These are phyloP conservation scores for Austroboletus niveus DNA, from an alignment of 1,284 basidiomycete species.

Conservation along the genomic window DNA sequence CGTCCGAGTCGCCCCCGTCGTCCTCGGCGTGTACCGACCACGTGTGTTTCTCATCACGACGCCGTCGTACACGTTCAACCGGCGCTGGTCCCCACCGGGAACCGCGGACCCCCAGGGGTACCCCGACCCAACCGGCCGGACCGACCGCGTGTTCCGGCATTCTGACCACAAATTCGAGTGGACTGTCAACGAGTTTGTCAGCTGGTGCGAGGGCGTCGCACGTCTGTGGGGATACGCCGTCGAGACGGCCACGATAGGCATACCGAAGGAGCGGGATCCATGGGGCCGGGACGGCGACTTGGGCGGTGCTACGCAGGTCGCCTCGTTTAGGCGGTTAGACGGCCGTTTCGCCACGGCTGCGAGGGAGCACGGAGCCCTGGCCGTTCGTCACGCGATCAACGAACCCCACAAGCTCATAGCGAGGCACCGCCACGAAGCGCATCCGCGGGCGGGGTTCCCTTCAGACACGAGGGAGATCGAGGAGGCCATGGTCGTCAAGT, in stretches of 20 bases:
- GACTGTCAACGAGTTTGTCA: slow-evolving; percentile 76
- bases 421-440: slow-evolving; percentile 50
- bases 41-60: slow-evolving; percentile 82
- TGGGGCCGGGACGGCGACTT: slow-evolving; percentile 65
- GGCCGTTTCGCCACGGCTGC: slow-evolving; percentile 26
- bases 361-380: slow-evolving; percentile 38
- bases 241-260: slow-evolving; percentile 54
- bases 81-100: slow-evolving; percentile 72
- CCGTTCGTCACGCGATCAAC: slow-evolving; percentile 31
- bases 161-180: slow-evolving; percentile 93
- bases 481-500: slow-evolving; percentile 46
- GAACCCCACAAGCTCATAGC: slow-evolving; percentile 51
- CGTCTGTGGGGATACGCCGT: slow-evolving; percentile 75
- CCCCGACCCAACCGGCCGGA: slow-evolving; percentile 74
- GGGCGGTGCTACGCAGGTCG: slow-evolving; percentile 73
- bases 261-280: slow-evolving; percentile 54
- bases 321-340: slow-evolving; percentile 58
- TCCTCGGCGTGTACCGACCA: slow-evolving; percentile 85
- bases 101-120: slow-evolving; percentile 52
- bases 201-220: slow-evolving; percentile 67
- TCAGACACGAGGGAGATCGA: slow-evolving; percentile 49
- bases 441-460: slow-evolving; percentile 45
- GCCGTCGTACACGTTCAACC: slow-evolving; percentile 88
- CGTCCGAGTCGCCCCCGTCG: slow-evolving; percentile 73
- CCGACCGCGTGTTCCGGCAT: slow-evolving; percentile 74